A percentile compares a stretch with the other conserved stretches of the same genome.
These are phyloP conservation scores for Vigna hirtella DNA, from an alignment of 306 rosid genomes.

Conservation along the genomic window DNA sequence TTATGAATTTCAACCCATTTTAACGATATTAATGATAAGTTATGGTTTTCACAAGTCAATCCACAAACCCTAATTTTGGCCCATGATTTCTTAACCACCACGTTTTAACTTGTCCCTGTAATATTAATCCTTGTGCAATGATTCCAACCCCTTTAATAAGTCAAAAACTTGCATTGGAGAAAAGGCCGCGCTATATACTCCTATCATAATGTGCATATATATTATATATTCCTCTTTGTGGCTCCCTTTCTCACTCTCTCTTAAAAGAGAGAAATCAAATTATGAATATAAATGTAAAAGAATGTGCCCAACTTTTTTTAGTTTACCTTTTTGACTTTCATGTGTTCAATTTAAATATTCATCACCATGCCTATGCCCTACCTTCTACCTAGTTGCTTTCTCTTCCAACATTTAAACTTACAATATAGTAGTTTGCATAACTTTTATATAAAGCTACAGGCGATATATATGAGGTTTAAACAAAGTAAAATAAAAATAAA, in stretches of 20 bases:
- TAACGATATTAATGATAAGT: too few species aligned
- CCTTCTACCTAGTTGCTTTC: neutral
- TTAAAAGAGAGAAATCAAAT: neutral
- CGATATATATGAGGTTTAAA: too few species aligned
- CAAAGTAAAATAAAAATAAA: too few species aligned
- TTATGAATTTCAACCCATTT: too few species aligned
- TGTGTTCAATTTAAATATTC: conserved; percentile 33
- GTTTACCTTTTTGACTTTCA: conserved; percentile 42
- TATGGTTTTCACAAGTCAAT: conserved; percentile 40
- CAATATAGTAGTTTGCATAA: too few species aligned
- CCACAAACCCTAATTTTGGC: conserved; percentile 33
- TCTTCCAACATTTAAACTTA: neutral
- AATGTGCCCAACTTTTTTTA: neutral
- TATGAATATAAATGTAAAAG: neutral
- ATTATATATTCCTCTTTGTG: neutral
- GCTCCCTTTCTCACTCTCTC: neutral
- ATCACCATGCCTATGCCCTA: conserved; percentile 29
- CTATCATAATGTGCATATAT: too few species aligned
- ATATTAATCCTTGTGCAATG: conserved; percentile 22
- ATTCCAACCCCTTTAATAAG: conserved; percentile 37
- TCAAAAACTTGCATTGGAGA: conserved; percentile 18
- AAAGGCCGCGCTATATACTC: too few species aligned
- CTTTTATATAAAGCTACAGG: too few species aligned
- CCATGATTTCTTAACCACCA: conserved; percentile 50
- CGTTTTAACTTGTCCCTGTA: neutral